Conservation (phyloP, 1,284 basidiomycete species). For the Puccinia brachypodii region DNA sequence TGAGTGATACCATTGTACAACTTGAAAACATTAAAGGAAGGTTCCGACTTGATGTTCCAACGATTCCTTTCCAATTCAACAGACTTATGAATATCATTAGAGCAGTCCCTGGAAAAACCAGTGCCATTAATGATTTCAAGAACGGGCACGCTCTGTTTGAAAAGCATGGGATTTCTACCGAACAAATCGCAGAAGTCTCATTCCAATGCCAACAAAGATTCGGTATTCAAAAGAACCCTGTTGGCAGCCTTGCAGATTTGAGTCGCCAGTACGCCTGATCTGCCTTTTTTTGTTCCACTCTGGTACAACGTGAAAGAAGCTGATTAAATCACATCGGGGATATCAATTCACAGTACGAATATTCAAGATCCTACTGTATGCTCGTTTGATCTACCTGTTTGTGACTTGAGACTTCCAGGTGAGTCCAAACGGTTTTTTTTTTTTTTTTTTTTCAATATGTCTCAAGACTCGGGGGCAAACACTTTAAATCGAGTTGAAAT, state of each 20-base stretch:
- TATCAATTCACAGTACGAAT: not conserved
- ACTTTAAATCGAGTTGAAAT: not conserved
- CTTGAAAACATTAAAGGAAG: not conserved
- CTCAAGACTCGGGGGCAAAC: too few relatives aligned
- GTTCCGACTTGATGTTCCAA: not conserved
- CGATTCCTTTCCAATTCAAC: not conserved
- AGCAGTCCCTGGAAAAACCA: slow-evolving; percentile 2
- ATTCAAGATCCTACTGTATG: slow-evolving; percentile 11
- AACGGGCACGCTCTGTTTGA: slow-evolving; percentile 31
- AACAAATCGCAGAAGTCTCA: slow-evolving; percentile 18
- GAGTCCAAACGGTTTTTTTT: not conserved
- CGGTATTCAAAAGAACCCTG: slow-evolving; percentile 15
- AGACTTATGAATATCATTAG: slow-evolving; percentile 43
- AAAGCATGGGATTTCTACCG: slow-evolving; percentile 38
- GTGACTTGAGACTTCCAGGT: slow-evolving; percentile 33
- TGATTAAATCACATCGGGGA: not conserved
- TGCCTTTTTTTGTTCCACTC: not conserved
- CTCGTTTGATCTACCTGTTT: slow-evolving; percentile 35
- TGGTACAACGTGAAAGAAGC: not conserved
- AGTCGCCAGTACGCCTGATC: not conserved
- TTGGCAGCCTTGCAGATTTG: not conserved
- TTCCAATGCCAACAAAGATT: slow-evolving; percentile 37
- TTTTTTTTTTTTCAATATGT: not conserved
- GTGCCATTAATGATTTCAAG: slow-evolving; percentile 40
- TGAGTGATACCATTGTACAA: not conserved